Evolutionary conservation across 2,329 filamentous ascomycete species (phyloP).

Genomic region (Trichoderma brevicompactum): DNA sequence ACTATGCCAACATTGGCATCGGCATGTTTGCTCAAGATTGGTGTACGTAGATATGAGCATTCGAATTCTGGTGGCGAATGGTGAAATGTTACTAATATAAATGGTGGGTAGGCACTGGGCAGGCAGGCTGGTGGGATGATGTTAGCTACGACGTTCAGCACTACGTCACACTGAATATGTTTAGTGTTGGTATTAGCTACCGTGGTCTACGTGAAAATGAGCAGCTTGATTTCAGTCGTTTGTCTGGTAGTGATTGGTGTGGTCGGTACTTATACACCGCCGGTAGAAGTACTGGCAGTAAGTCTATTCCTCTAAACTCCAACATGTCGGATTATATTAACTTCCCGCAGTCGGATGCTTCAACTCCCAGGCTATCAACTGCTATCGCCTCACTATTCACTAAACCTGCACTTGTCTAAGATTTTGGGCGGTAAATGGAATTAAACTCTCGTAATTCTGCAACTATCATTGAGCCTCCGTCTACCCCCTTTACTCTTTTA

Average conservation of each 20-base stretch:
- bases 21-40: slow-evolving; percentile 31
- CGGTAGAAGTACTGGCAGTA: slow-evolving; percentile 20
- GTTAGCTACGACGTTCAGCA: slow-evolving; percentile 30
- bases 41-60: slow-evolving; percentile 24
- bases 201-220: slow-evolving; percentile 32
- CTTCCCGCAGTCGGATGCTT: slow-evolving; percentile 28
- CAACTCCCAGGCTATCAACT: slow-evolving; percentile 30
- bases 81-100: neutral
- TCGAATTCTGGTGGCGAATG: too few species aligned
- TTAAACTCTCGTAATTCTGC: too few species aligned
- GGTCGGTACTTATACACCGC: slow-evolving; percentile 28
- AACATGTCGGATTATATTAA: neutral
- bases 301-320: neutral
- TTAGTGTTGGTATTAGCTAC: slow-evolving; percentile 32
- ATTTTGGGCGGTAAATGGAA: neutral
- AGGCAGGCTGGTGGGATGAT: slow-evolving; percentile 31
- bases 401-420: neutral
- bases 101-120: slow-evolving; percentile 27
- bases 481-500: too few species aligned
- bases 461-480: too few species aligned
- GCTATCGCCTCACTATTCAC: slow-evolving; percentile 40
- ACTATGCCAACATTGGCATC: slow-evolving; percentile 32
- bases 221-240: slow-evolving; percentile 32
- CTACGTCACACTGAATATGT: slow-evolving; percentile 29
- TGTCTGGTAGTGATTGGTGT: slow-evolving; percentile 29